Evolutionary conservation across 2,329 filamentous ascomycete species (phyloP), one percentile per base, ranked within the genome.

Genomic region (Lasiodiplodia gonubiensis): DNA sequence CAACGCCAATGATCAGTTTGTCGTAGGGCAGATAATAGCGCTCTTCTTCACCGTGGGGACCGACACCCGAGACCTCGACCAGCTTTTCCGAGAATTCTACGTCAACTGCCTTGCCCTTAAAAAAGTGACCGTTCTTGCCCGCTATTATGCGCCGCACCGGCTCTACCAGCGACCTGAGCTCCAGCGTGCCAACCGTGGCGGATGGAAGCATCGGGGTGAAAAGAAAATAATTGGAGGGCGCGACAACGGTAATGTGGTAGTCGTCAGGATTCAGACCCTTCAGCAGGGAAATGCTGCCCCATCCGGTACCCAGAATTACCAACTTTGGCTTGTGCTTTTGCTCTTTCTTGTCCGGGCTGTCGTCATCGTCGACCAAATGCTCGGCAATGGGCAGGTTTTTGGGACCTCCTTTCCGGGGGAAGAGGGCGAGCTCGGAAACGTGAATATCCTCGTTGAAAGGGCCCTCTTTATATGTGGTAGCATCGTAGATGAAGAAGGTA

Each of bases 191-290:
- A 6, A 99, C 95, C 0, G 96, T 99, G 8, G 95, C 96, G 39
- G 93, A 97, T 1, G 95, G 95, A 52, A 99, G 85, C 94, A 99
- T 98, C 0, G 95, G 95, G 2, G 95, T 99, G 79, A 99, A 99
- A 37, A 99, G 82, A 81, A 99, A 99, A 81, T 98, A 97, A 75
- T 98, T 98, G 42, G 91, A 91, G 0, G 95, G 94, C 14, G 93
- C 97, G 52, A 99, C 90, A 48, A 99, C 91, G 4, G 94, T 98
- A 72, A 99, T 90, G 79, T 99, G 94, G 77, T 97, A 99, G 73
- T 97, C 92, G 14, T 94, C 92, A 0, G 93, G 90, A 70, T 94
- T 91, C 70, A 99, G 81, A 70, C 92, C 90, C 82, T 99, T 99
- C 72, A 99, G 82, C 68, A 99, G 82, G 4, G 94, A 92, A 69